These are phyloP conservation scores for Amanita muscaria DNA, from an alignment of 768 basidiomycete species.

Conservation along the genomic window DNA sequence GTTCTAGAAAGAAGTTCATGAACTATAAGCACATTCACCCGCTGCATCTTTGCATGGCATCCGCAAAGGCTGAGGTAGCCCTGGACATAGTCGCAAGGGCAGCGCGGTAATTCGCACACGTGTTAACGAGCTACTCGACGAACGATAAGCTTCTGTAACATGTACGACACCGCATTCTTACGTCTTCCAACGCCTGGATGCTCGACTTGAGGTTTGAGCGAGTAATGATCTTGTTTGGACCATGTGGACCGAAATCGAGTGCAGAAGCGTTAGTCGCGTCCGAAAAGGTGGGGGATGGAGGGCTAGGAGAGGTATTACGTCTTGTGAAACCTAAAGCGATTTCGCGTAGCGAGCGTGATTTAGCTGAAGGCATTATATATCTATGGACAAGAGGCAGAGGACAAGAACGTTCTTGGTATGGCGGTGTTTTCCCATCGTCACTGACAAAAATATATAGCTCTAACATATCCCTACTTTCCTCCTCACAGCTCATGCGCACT, in stretches of 20 bases:
- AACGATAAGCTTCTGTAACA: constrained; percentile 1
- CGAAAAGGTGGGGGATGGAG: constrained; percentile 80
- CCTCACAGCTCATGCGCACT: background rate
- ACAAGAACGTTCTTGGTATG: background rate
- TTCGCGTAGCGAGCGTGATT: constrained; percentile 49
- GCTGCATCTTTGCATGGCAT: constrained; percentile 78
- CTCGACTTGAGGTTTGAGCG: constrained; percentile 69
- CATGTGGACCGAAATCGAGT: constrained; percentile 66
- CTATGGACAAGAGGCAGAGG: background rate
- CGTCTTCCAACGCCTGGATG: constrained; percentile 74
- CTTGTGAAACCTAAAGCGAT: constrained; percentile 39
- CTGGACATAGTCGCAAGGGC: constrained; percentile 76
- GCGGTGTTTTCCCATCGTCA: constrained; percentile 1
- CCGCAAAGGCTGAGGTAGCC: constrained; percentile 78
- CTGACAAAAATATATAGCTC: background rate
- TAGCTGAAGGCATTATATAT: constrained; percentile 30
- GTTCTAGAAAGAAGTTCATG: constrained; percentile 1
- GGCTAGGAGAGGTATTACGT: constrained; percentile 40
- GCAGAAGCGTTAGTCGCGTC: constrained; percentile 72
- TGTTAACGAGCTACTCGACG: constrained; percentile 53
- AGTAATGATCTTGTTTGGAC: constrained; percentile 78
- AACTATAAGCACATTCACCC: constrained; percentile 39
- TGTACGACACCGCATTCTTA: constrained; percentile 26
- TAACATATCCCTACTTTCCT: background rate
- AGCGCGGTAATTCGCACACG: constrained; percentile 71